Evolutionary conservation across 768 basidiomycete genomes (phyloP).

Genomic region (Pleurotus pulmonarius): DNA sequence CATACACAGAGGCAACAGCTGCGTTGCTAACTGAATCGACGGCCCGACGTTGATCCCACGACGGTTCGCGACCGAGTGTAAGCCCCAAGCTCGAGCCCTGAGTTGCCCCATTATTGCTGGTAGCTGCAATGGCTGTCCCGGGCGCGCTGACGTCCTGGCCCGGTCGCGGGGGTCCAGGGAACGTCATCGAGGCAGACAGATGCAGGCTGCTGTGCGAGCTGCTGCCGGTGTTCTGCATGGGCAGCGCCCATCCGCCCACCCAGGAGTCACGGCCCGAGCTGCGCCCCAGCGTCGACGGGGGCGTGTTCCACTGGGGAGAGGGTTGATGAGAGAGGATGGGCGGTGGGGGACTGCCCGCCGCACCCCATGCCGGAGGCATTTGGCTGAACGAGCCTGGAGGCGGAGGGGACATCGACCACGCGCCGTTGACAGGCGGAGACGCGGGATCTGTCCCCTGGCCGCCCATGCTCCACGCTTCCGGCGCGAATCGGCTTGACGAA

Average conservation of each 20-base stretch:
- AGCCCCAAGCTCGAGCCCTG: neutral
- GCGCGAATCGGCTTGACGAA: neutral
- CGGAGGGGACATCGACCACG: neutral
- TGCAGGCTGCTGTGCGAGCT: neutral
- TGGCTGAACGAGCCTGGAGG: neutral
- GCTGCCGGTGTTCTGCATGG: neutral
- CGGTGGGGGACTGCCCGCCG: neutral
- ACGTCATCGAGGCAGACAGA: neutral
- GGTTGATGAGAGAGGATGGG: neutral
- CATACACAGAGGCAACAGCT: neutral
- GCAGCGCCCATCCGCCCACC: constrained; percentile 1
- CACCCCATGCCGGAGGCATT: neutral
- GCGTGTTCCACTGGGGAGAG: neutral
- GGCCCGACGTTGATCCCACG: neutral
- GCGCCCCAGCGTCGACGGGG: neutral
- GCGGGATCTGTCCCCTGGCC: constrained; percentile 1
- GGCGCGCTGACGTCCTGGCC: neutral
- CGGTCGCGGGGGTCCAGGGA: neutral
- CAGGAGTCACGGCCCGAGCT: neutral
- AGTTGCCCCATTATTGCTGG: neutral
- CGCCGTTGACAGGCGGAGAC: neutral
- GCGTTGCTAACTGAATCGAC: neutral
- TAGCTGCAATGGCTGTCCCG: no score
- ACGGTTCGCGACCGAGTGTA: neutral
- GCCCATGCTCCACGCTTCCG: constrained; percentile 6